Percentiles rank a stretch among this genome's conserved stretches.
Evolutionary conservation across 2,329 filamentous ascomycete species (phyloP).

Genomic region (Aureobasidium uvarum): DNA sequence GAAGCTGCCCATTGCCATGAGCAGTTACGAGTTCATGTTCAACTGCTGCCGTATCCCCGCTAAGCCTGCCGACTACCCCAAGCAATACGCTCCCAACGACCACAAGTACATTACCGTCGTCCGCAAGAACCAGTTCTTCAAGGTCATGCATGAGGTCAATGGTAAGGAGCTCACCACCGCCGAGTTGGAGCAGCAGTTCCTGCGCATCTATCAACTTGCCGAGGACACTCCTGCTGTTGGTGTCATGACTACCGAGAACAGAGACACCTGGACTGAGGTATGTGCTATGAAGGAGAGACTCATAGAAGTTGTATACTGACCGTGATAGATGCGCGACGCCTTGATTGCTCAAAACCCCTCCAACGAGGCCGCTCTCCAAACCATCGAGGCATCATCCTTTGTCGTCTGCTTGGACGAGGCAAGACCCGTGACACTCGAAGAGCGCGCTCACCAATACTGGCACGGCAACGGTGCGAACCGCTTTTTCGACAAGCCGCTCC

Average conservation of each 20-base stretch:
- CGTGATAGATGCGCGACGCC: slow-evolving; percentile 58
- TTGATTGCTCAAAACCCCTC: slow-evolving; percentile 73
- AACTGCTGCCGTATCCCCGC: slow-evolving; percentile 84
- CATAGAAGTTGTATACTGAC: background rate
- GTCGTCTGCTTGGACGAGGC: slow-evolving; percentile 92
- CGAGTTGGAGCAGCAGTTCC: slow-evolving; percentile 89
- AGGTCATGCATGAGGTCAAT: slow-evolving; percentile 75
- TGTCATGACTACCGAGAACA: slow-evolving; percentile 84
- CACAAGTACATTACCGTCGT: slow-evolving; percentile 87
- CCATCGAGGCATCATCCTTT: slow-evolving; percentile 86
- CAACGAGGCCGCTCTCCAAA: slow-evolving; percentile 74
- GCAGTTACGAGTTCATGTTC: slow-evolving; percentile 99
- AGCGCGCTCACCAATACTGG: slow-evolving; percentile 96
- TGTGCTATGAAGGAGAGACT: slow-evolving; percentile 28
- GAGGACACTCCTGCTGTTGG: slow-evolving; percentile 73
- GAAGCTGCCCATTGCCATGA: slow-evolving; percentile 96
- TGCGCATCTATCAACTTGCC: slow-evolving; percentile 75
- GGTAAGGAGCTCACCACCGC: slow-evolving; percentile 83
- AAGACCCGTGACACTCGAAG: slow-evolving; percentile 85
- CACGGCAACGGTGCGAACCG: slow-evolving; percentile 94
- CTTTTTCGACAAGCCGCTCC: slow-evolving; percentile 97
- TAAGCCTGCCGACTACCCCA: slow-evolving; percentile 74
- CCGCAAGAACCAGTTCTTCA: slow-evolving; percentile 98
- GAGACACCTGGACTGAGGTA: slow-evolving; percentile 84
- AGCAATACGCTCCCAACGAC: slow-evolving; percentile 71